Evolutionary conservation across 1,284 basidiomycete genomes (phyloP), one percentile per base, ranked within the genome.

Genomic region (Schizopora paradoxa): DNA sequence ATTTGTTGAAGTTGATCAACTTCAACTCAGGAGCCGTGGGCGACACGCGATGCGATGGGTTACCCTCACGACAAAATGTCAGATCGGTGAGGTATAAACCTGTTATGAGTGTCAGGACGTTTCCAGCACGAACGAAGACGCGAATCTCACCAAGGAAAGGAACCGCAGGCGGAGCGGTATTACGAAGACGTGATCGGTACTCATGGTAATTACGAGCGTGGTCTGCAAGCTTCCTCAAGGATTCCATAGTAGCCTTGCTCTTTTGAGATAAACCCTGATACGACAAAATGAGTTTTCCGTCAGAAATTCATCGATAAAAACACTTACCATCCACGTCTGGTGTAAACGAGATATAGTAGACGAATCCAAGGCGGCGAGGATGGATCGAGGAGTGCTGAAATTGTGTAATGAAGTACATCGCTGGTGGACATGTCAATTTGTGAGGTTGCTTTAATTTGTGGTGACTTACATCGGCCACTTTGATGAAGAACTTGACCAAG

Each of bases 1-100:
- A 96, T 68, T 91, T 95, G 68, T 94, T 95, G 63, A 96, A 94
- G 66, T 99, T 99, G 62, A 98, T 76, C 39, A 99, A 67, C 60
- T 85, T 87, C 63, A 91, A 84, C 41, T 79, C 77, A 2, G 85
- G 72, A 45, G 83, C 82, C 48, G 78, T 63, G 1, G 87, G 88
- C 8, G 91, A 88, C n/a, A 83, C 75, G 52, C 95, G 77, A 56
- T 83, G 76, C 6, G 87, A 85, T 6, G 91, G 85, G 63, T 98
- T 98, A 29, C 95, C 95, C 59, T 96, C 95, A 43, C 88, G 81
- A 57, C 91, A 94, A 66, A 98, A 99, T 1, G 93, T 98, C 51
- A 97, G 77, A 64, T 95, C 91, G 3, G 91, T 93, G 51, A 93
- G 68, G 63, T 91, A 91, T 18, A 93, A 69, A 35, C 90, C 90